A percentile compares a stretch with the other conserved stretches of the same genome.
Conservation (phyloP, 1,284 basidiomycete species). For the Pyrrhoderma noxium region DNA sequence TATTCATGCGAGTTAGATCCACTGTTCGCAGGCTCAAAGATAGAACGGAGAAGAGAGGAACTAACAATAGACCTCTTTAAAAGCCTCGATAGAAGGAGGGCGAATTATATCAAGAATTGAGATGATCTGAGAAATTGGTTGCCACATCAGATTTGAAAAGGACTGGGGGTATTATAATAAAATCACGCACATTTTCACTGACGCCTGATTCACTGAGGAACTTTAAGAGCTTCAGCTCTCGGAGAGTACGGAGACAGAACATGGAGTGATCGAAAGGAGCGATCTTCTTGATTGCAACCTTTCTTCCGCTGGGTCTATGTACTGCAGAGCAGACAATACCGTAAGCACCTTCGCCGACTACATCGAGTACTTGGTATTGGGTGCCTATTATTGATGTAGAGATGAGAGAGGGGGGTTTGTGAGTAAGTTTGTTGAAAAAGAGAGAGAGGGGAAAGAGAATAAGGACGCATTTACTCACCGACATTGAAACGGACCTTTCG, state of each 20-base stretch:
- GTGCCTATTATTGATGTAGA: constrained; percentile 40
- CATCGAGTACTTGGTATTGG: constrained; percentile 83
- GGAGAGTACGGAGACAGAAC: constrained; percentile 81
- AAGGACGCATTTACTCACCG: constrained; percentile 43
- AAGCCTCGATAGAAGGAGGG: constrained; percentile 79
- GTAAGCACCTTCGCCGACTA: constrained; percentile 84
- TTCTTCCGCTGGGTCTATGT: constrained; percentile 71
- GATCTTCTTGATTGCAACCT: constrained; percentile 90
- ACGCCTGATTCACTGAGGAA: constrained; percentile 87
- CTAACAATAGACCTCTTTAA: constrained; percentile 88
- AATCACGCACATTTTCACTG: constrained; percentile 77
- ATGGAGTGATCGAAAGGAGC: constrained; percentile 89
- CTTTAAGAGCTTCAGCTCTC: constrained; percentile 85
- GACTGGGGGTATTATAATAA: constrained; percentile 14
- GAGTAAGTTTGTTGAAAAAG: background rate
- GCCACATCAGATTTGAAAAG: constrained; percentile 14
- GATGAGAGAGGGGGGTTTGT: constrained; percentile 23
- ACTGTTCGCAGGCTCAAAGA: constrained; percentile 14
- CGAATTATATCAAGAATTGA: constrained; percentile 94
- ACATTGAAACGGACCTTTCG: constrained; percentile 91
- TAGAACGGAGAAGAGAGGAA: no score
- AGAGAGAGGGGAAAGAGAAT: constrained; percentile 17
- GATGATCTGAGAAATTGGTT: constrained; percentile 61
- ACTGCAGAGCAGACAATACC: constrained; percentile 87
- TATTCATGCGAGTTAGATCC: constrained; percentile 22